phyloP scores from a whole-genome alignment of 2,329 filamentous ascomycete genomes.

The Penicillium sclerotigenum region DNA sequence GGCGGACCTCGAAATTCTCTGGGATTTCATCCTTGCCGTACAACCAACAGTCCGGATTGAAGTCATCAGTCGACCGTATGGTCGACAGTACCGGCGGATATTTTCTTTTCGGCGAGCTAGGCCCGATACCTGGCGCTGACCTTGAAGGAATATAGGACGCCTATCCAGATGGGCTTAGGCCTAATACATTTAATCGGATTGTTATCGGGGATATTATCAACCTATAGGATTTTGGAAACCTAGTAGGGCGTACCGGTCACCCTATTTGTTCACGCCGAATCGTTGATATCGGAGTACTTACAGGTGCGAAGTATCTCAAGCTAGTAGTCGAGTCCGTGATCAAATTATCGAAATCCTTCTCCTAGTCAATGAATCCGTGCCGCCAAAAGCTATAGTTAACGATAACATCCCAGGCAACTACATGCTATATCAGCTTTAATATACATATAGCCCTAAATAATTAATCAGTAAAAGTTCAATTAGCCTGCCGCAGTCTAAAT shows the following conservation, averaged over 20 bases:
- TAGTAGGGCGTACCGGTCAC: neutral
- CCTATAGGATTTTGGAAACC: slow-evolving; percentile 25
- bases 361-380: slow-evolving; percentile 28
- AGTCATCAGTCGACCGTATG: slow-evolving; percentile 45
- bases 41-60: slow-evolving; percentile 52
- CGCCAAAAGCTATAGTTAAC: slow-evolving; percentile 22
- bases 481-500: too few relatives aligned
- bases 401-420: slow-evolving; percentile 26
- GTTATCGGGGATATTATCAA: slow-evolving; percentile 31
- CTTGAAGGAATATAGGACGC: slow-evolving; percentile 21
- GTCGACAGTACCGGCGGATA: slow-evolving; percentile 8
- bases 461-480: too few relatives aligned
- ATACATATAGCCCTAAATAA: too few relatives aligned
- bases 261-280: neutral
- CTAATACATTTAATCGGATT: slow-evolving; percentile 29
- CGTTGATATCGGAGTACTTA: neutral
- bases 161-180: slow-evolving; percentile 21
- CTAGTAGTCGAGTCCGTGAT: slow-evolving; percentile 23
- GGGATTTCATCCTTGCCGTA: slow-evolving; percentile 32
- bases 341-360: slow-evolving; percentile 25
- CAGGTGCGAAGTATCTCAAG: slow-evolving; percentile 26
- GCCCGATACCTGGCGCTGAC: slow-evolving; percentile 21
- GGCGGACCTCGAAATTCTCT: slow-evolving; percentile 34
- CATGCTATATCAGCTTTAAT: too few relatives aligned
- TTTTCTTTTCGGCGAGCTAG: slow-evolving; percentile 11